Evolutionary conservation across 192 early-diverging fungal genomes (phyloP), one percentile per base, ranked within the genome.

Genomic region (Radiomyces spectabilis): DNA sequence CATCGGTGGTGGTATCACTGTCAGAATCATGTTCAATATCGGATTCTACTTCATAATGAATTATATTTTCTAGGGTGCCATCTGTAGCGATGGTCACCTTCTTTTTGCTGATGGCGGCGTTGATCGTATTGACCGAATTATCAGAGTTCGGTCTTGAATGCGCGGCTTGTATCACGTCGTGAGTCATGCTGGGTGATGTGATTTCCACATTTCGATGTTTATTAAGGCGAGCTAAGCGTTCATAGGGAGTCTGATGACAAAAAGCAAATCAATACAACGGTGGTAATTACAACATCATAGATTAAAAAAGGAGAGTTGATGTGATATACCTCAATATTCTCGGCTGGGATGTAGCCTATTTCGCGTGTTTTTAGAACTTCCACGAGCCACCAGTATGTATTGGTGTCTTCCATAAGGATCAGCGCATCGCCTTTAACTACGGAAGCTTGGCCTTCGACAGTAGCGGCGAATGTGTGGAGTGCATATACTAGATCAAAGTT

Each of bases 261-360:
- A 22, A 25, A 57, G n/a, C n/a, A 9, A 35, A 30, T 39, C 8
- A 33, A 32, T 44, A 21, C 27, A 5, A 22, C 32, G 9, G 39
- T 16, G 42, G 42, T 10, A 24, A 1, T n/a, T n/a, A n/a, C n/a
- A 42, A 42, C 8, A 48, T 15, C 25, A 25, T 9, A 48, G 24
- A 48, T 4, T 8, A 48, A 9, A 31, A 30, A 25, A 27, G 24
- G 24, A 27, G 18, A 44, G 18, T 48, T 35, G 33, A 35, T 26
- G 16, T 10, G 8, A 9, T 48, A 27, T 62, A 83, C 81, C 68
- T 90, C 87, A 48, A 90, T 80, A 58, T 90, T 88, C 53, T 91
- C 88, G 4, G 88, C 88, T 30, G 88, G 88, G 35, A 91, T 86
- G 62, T 91, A 91, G 16, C 88, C 88, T 65, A 91, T 83, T 68